Evolutionary conservation across 768 basidiomycete species (phyloP).

Genomic region (Collybia sp.): DNA sequence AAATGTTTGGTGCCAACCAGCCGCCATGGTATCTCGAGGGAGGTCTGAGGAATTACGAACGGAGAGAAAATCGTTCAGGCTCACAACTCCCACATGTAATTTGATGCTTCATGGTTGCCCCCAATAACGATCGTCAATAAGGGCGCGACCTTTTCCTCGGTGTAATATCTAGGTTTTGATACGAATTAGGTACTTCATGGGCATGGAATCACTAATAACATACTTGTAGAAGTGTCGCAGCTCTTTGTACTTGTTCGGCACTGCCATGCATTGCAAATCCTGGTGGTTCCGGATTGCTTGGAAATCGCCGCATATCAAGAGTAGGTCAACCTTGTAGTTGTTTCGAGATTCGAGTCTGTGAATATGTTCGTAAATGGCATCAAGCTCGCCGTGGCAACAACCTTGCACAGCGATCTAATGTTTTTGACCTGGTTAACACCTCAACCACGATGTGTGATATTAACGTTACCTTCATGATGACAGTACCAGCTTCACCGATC

Average conservation of each 20-base stretch:
- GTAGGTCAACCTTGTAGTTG: slow-evolving; percentile 69
- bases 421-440: too few relatives aligned
- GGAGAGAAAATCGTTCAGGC: slow-evolving; percentile 18
- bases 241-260: slow-evolving; percentile 82
- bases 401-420: slow-evolving; percentile 84
- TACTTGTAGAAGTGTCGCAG: slow-evolving; percentile 85
- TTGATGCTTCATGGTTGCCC: slow-evolving; percentile 96
- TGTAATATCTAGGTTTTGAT: slow-evolving; percentile 68
- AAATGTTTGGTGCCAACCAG: slow-evolving; percentile 96
- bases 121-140: slow-evolving; percentile 92
- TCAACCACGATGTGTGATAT: too few relatives aligned
- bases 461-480: too few relatives aligned
- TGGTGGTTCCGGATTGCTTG: slow-evolving; percentile 83
- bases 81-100: slow-evolving; percentile 94
- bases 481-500: too few relatives aligned
- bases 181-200: not conserved
- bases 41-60: not conserved
- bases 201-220: slow-evolving; percentile 9
- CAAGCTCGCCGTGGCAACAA: slow-evolving; percentile 93
- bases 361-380: slow-evolving; percentile 78
- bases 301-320: slow-evolving; percentile 96
- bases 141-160: slow-evolving; percentile 76
- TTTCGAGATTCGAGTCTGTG: slow-evolving; percentile 54
- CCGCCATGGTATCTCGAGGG: slow-evolving; percentile 83
- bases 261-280: slow-evolving; percentile 89